These are phyloP conservation scores for Aspergillus bertholletiae DNA, from an alignment of 495 filamentous ascomycete genomes.

Conservation along the genomic window DNA sequence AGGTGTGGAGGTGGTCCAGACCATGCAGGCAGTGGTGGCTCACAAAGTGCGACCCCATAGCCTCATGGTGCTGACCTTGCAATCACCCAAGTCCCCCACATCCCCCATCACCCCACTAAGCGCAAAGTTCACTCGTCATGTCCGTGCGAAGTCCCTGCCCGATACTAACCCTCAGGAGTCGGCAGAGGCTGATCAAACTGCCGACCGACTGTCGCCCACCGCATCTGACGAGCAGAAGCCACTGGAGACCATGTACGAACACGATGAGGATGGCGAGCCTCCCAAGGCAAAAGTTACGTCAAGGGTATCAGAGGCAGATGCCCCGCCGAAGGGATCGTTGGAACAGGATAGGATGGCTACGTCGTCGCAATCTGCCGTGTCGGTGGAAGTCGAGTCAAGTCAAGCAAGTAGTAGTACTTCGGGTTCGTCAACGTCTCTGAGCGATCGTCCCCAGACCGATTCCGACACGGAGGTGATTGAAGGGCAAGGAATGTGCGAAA, in stretches of 20 bases:
- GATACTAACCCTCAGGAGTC: conserved; percentile 26
- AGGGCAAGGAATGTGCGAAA: conserved; percentile 33
- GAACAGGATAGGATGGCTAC: conserved; percentile 19
- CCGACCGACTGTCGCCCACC: conserved; percentile 24
- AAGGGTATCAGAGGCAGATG: conserved; percentile 11
- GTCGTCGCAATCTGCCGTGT: conserved; percentile 5
- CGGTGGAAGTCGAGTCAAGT: conserved; percentile 15
- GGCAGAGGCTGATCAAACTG: conserved; percentile 13
- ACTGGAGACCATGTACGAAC: conserved; percentile 44
- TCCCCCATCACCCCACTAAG: conserved; percentile 28
- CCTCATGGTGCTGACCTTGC: conserved; percentile 49
- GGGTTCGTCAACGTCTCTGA: conserved; percentile 21
- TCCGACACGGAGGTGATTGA: conserved; percentile 31
- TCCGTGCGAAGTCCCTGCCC: conserved; percentile 55
- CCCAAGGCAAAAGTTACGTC: neutral
- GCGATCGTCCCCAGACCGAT: conserved; percentile 18
- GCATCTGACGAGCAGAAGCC: conserved; percentile 29
- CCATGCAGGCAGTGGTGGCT: conserved; percentile 43
- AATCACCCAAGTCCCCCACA: conserved; percentile 30
- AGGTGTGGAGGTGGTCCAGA: conserved; percentile 47
- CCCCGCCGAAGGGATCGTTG: conserved; percentile 1
- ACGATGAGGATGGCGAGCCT: conserved; percentile 31
- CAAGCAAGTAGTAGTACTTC: conserved; percentile 17
- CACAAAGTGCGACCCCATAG: conserved; percentile 61
- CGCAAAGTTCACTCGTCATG: conserved; percentile 31